Evolutionary conservation across 768 basidiomycete species (phyloP), one percentile per base, ranked within the genome.

Genomic region (Strobilomyces dryophilus): DNA sequence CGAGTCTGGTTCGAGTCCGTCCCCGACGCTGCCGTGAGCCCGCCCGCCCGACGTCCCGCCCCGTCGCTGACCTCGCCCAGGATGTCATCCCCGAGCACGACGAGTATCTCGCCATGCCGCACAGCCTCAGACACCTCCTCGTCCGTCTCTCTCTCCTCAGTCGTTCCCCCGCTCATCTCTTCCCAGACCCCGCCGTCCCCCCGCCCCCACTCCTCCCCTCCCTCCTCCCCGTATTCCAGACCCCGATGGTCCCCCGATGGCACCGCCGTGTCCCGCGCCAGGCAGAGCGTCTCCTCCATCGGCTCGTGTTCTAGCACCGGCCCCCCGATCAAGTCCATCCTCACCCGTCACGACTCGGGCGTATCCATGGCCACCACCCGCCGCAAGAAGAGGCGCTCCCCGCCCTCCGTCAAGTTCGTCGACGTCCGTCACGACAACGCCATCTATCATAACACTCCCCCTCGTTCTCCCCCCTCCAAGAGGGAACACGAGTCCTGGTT

Each of bases 381-480:
- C 32, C 58, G 68, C 17, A 62, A 56, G 53, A 72, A 61, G 56
- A 71, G 45, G 27, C 71, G 67, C n/a, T 64, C 68, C 8, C 58
- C 71, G 11, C 62, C 71, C 49, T 85, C 82, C 32, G 87, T 89
- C 46, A 89, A 85, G 58, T 89, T 88, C 56, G 82, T 82, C 27
- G 84, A 85, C 52, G 72, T 86, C 9, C 78, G 84, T 61, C 83
- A 83, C 51, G 55, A 57, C 8, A 36, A 63, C 34, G 53, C 40
- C 24, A 17, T 55, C 10, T 61, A 61, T 52, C 32, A 36, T 18
- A 49, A 57, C 49, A 10, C 49, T 12, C 53, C 64, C 9, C 43
- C 37, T 2, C 60, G 44, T 34, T 58, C 59, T 1, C 53, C 58
- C n/a, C 36, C 57, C 27, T 55, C 67, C 3, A 47, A 44, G 17